These are phyloP conservation scores for Nicotiana sylvestris DNA, from an alignment of 257 asterid species.

Conservation along the genomic window DNA sequence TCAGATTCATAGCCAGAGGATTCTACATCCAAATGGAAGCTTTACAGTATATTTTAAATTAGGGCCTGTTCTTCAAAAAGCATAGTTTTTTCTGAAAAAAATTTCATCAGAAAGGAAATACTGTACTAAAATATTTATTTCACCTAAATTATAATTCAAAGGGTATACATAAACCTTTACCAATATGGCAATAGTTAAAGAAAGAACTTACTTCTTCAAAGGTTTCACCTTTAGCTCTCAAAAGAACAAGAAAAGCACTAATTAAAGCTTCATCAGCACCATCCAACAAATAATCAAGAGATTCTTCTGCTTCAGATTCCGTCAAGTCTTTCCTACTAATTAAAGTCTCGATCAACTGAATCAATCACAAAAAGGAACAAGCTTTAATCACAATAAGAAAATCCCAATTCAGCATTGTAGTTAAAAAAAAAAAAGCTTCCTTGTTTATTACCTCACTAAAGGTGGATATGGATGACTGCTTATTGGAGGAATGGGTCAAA, in stretches of 20 bases:
- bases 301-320: constrained; percentile 79
- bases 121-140: too few relatives aligned
- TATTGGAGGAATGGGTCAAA: constrained; percentile 4
- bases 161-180: background rate
- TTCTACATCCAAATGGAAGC: background rate
- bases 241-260: constrained; percentile 89
- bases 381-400: background rate
- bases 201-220: constrained; percentile 63
- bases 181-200: background rate
- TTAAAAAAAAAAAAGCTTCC: background rate
- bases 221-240: constrained; percentile 98
- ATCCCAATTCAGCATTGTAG: background rate
- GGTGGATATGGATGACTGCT: constrained; percentile 11
- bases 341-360: constrained; percentile 70
- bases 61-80: background rate
- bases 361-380: background rate
- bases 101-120: background rate
- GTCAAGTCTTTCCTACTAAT: constrained; percentile 73
- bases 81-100: background rate
- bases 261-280: constrained; percentile 89
- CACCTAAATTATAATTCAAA: background rate
- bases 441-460: constrained; percentile 16
- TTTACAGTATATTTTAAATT: too few relatives aligned
- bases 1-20: background rate
- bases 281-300: constrained; percentile 78